These are phyloP conservation scores for Pyracantha coccinea DNA, from an alignment of 331 rosid species.

Conservation along the genomic window DNA sequence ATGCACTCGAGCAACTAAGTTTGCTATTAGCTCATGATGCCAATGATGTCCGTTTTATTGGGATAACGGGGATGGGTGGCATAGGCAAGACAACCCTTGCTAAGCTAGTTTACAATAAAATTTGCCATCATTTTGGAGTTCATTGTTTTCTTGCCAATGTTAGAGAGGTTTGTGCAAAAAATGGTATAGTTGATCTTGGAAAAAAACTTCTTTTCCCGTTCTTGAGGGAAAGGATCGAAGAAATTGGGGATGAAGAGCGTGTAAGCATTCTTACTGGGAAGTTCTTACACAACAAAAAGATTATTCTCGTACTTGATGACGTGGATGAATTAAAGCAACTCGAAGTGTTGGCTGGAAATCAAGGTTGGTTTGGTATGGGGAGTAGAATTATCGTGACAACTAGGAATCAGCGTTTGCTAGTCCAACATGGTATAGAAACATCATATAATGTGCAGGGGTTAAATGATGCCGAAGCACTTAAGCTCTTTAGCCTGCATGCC, in stretches of 20 bases:
- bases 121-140: background rate
- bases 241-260: background rate
- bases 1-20: no score
- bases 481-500: background rate
- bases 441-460: background rate
- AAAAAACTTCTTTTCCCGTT: background rate
- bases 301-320: constrained; percentile 11
- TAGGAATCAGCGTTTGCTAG: background rate
- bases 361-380: constrained; percentile 5
- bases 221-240: background rate
- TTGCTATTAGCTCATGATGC: no score
- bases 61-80: no score
- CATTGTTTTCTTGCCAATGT: constrained; percentile 2
- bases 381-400: constrained; percentile 14
- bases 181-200: background rate
- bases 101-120: no score
- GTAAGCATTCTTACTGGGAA: background rate
- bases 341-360: background rate
- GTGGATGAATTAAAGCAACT: background rate
- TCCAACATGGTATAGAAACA: background rate
- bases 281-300: background rate
- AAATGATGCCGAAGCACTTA: background rate
- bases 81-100: no score
- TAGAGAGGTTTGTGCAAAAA: background rate
- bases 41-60: no score